Conservation (phyloP, 352 stramenopile species). For the Phytophthora tubulina region DNA sequence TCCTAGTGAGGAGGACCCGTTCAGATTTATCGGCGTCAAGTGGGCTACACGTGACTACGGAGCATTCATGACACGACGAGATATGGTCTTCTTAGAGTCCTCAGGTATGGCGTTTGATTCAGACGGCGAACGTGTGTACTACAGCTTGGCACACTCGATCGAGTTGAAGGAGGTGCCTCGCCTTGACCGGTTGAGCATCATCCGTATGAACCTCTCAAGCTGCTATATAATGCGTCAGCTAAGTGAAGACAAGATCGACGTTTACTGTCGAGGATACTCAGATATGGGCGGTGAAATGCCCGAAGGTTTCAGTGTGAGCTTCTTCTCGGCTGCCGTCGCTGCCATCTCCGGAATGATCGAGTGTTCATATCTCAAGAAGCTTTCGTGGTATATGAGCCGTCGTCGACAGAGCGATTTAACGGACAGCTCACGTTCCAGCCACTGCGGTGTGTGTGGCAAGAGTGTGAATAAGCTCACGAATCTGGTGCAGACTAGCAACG, state of each 20-base stretch:
- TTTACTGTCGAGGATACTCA: conserved; percentile 60
- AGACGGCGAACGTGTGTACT: conserved; percentile 45
- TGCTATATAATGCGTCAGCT: conserved; percentile 64
- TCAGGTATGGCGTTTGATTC: conserved; percentile 47
- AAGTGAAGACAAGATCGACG: conserved; percentile 47
- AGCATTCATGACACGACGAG: conserved; percentile 43
- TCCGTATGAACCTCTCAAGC: conserved; percentile 54
- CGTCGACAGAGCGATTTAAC: conserved; percentile 27
- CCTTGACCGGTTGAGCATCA: conserved; percentile 35
- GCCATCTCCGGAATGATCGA: conserved; percentile 51
- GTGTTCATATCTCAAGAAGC: conserved; percentile 69
- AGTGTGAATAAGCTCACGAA: conserved; percentile 35
- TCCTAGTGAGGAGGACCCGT: conserved; percentile 50
- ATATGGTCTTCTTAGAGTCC: conserved; percentile 50
- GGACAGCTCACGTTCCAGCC: neutral
- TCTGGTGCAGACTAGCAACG: conserved; percentile 33
- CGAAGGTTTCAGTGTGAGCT: conserved; percentile 45
- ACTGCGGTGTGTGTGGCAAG: conserved; percentile 47
- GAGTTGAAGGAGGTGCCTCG: conserved; percentile 41
- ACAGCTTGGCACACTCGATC: conserved; percentile 47
- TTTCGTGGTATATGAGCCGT: conserved; percentile 59
- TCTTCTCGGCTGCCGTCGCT: conserved; percentile 52
- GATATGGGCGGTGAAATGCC: conserved; percentile 56
- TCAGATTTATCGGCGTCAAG: conserved; percentile 50
- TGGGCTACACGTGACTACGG: conserved; percentile 45